Evolutionary conservation across 139 green algal species (phyloP).

Genomic region (Tetradesmus lagerheimii): DNA sequence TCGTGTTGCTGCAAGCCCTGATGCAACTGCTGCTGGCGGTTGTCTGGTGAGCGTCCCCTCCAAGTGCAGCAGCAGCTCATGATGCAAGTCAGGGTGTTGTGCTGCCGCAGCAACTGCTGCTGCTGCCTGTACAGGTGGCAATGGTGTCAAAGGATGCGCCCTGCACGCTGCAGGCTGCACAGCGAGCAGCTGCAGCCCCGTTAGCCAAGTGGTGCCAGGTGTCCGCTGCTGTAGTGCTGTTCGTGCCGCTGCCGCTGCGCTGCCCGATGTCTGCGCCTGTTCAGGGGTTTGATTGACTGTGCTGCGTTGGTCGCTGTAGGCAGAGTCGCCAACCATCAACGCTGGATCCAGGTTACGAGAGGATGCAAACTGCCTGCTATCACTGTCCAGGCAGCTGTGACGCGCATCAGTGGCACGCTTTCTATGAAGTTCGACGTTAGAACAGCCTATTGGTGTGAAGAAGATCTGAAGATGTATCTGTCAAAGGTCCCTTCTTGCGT

Average conservation of each 20-base stretch:
- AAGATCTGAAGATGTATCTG: too few species aligned
- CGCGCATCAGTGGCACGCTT: background rate
- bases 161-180: constrained; percentile 14
- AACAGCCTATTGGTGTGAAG: background rate
- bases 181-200: constrained; percentile 11
- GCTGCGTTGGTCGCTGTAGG: background rate
- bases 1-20: background rate
- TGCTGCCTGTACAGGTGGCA: background rate
- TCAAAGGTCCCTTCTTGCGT: background rate
- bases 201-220: background rate
- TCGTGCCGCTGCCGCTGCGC: background rate
- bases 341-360: background rate
- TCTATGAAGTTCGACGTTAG: background rate
- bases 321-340: background rate
- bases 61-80: constrained; percentile 16
- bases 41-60: background rate
- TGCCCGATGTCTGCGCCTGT: background rate
- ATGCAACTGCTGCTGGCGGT: background rate
- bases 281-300: background rate
- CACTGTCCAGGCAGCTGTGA: background rate
- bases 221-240: background rate
- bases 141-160: background rate
- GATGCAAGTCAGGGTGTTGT: background rate
- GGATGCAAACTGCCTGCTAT: background rate
- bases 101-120: background rate